These are phyloP conservation scores for Trypanosoma theileri DNA, from an alignment of 208 protist genomes.

Conservation along the genomic window DNA sequence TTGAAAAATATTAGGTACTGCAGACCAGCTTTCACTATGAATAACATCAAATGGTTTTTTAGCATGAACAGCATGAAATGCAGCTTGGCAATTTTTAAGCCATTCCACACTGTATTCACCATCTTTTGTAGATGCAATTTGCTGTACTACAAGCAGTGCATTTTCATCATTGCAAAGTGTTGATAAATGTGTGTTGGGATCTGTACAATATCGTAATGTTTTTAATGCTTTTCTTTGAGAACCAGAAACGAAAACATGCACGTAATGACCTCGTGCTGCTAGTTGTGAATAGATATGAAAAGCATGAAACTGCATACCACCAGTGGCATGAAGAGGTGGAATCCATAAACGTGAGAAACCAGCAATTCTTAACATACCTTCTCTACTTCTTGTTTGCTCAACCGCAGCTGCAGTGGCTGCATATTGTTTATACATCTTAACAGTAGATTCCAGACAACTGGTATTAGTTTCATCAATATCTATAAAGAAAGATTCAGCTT, in stretches of 20 bases:
- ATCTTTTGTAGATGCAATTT: constrained; percentile 19
- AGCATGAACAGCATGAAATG: constrained; percentile 16
- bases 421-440: constrained; percentile 5
- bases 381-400: background rate
- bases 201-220: constrained; percentile 6
- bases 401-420: background rate
- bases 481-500: no score
- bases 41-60: constrained; percentile 28
- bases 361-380: constrained; percentile 30
- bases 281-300: constrained; percentile 39
- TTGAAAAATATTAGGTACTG: constrained; percentile 33
- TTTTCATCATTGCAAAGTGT: background rate
- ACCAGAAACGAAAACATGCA: constrained; percentile 42
- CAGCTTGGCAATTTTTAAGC: constrained; percentile 17
- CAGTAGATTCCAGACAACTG: background rate
- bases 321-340: constrained; percentile 28
- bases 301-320: constrained; percentile 43
- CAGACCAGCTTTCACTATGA: constrained; percentile 37
- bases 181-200: constrained; percentile 10
- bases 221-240: background rate
- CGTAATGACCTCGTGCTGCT: constrained; percentile 29
- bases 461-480: background rate
- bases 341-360: constrained; percentile 36
- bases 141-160: constrained; percentile 26
- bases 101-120: constrained; percentile 28